Evolutionary conservation across 345 rosid species (phyloP).

Genomic region (Orychophragmus violaceus): DNA sequence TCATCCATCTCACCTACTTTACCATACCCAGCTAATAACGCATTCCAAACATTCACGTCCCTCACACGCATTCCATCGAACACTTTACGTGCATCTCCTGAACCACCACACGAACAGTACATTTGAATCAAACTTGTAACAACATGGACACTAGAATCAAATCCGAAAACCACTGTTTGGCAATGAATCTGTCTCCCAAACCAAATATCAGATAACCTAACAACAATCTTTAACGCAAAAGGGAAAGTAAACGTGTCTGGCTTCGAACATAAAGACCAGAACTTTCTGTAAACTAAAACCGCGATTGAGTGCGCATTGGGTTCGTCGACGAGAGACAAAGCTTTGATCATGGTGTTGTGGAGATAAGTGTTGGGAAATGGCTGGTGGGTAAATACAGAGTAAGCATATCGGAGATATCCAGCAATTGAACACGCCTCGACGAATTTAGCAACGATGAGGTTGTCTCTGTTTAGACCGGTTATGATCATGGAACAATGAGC

Average conservation of each 20-base stretch:
- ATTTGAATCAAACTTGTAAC: constrained; percentile 51
- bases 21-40: constrained; percentile 48
- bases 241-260: constrained; percentile 70
- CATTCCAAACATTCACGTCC: constrained; percentile 53
- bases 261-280: constrained; percentile 38
- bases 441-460: constrained; percentile 33
- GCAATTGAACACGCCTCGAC: constrained; percentile 42
- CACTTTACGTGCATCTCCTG: constrained; percentile 48
- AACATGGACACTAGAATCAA: constrained; percentile 36
- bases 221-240: constrained; percentile 46
- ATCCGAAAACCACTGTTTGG: constrained; percentile 45
- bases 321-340: constrained; percentile 37
- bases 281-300: constrained; percentile 40
- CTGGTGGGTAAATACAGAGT: constrained; percentile 34
- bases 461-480: constrained; percentile 37
- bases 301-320: constrained; percentile 28
- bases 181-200: constrained; percentile 54
- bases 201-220: constrained; percentile 30
- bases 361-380: constrained; percentile 33
- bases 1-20: constrained; percentile 41
- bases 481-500: constrained; percentile 46
- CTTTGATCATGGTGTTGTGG: constrained; percentile 55
- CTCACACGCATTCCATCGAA: constrained; percentile 40
- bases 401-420: constrained; percentile 48
- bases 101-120: constrained; percentile 33